Percentiles rank a stretch among this genome's conserved stretches.
phyloP scores from a whole-genome alignment of 441 rosid species.

The Lepidium campestre region DNA sequence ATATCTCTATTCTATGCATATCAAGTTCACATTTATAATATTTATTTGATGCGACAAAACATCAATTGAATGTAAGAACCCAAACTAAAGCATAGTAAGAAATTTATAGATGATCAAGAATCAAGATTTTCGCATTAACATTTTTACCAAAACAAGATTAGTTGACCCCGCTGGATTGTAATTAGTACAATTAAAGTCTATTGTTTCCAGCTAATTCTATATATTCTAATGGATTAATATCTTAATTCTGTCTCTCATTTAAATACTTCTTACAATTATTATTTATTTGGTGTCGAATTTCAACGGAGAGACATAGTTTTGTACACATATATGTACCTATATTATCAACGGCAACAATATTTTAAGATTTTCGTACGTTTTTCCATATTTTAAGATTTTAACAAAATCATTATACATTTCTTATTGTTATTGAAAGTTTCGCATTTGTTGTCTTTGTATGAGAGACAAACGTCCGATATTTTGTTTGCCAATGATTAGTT shows the following conservation, averaged over 20 bases:
- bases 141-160: neutral
- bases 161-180: neutral
- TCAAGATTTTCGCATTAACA: neutral
- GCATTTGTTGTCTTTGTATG: neutral
- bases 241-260: neutral
- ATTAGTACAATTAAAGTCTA: neutral
- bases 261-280: neutral
- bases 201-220: neutral
- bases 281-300: neutral
- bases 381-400: too few species aligned
- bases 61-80: neutral
- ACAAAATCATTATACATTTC: neutral
- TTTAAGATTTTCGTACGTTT: neutral
- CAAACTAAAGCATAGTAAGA: neutral
- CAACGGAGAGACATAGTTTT: too few species aligned
- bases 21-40: neutral
- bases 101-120: neutral
- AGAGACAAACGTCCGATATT: too few species aligned
- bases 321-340: neutral
- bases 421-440: slow-evolving; percentile 1
- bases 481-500: too few species aligned
- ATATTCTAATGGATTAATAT: neutral
- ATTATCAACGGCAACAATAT: neutral
- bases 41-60: neutral
- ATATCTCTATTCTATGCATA: neutral